Conservation (phyloP, 139 green algal species). For the Tetratostichococcus sp. region DNA sequence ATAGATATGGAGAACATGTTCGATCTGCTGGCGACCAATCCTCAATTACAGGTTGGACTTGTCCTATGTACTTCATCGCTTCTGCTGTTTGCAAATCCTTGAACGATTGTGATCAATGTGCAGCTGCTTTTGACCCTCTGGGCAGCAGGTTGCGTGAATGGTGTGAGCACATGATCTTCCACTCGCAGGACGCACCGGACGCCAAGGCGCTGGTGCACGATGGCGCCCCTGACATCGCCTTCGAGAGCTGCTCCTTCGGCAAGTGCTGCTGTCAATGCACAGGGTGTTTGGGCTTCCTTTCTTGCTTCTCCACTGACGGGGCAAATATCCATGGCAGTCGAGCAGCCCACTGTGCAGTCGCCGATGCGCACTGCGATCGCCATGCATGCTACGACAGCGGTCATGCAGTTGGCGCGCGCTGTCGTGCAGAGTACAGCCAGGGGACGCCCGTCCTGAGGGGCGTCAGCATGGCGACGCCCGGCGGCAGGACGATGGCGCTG, state of each 20-base stretch:
- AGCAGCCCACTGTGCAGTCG: no score
- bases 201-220: slow-evolving; percentile 42
- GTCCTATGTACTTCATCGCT: neutral
- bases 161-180: no score
- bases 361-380: no score
- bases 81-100: no score
- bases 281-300: no score
- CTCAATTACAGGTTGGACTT: slow-evolving; percentile 9
- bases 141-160: no score
- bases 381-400: no score
- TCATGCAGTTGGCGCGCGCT: no score
- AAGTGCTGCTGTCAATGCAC: neutral
- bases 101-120: no score
- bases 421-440: neutral
- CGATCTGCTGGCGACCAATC: slow-evolving; percentile 46
- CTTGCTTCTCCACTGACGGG: no score
- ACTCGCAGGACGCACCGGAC: slow-evolving; percentile 50
- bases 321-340: no score
- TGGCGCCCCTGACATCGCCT: neutral
- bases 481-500: slow-evolving; percentile 66
- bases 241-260: neutral
- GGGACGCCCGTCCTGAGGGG: slow-evolving; percentile 41
- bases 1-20: slow-evolving; percentile 84
- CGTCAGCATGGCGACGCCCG: slow-evolving; percentile 55
- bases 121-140: no score